Conservation (phyloP, 768 basidiomycete genomes). For the Lanmaoa rubissima region DNA sequence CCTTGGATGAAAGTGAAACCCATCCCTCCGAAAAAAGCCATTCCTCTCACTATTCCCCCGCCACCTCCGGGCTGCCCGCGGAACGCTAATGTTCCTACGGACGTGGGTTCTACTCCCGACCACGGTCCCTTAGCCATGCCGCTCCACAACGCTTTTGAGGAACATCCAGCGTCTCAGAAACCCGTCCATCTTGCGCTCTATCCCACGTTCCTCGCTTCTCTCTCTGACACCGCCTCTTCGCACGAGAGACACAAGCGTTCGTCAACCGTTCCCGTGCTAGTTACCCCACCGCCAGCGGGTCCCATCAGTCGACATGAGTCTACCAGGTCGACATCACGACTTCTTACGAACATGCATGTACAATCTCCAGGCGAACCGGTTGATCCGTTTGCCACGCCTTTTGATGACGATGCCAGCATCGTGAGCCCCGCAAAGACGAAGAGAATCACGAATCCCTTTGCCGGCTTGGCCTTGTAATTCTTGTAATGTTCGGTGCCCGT, state of each 20-base stretch:
- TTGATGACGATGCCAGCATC: conserved; percentile 64
- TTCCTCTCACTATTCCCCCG: conserved; percentile 36
- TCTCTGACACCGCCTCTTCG: conserved; percentile 5
- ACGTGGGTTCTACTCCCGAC: conserved; percentile 30
- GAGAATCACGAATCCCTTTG: conserved; percentile 57
- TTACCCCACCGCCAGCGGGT: conserved; percentile 13
- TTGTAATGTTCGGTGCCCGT: conserved; percentile 5
- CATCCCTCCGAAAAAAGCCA: conserved; percentile 24
- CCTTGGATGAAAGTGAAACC: conserved; percentile 22
- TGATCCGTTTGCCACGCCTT: conserved; percentile 73
- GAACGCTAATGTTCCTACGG: conserved; percentile 37
- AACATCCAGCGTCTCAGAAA: conserved; percentile 15
- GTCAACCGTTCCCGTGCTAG: conserved; percentile 16
- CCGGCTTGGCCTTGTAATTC: conserved; percentile 30
- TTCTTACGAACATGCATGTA: conserved; percentile 43
- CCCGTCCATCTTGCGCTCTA: conserved; percentile 15
- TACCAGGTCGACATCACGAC: conserved; percentile 41
- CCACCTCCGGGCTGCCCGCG: conserved; percentile 33
- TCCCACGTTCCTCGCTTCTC: conserved; percentile 17
- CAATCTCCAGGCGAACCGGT: conserved; percentile 33
- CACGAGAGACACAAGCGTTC: conserved; percentile 23
- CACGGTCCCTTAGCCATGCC: conserved; percentile 37
- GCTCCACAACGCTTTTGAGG: conserved; percentile 42
- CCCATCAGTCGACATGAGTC: conserved; percentile 19
- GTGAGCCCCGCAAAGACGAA: conserved; percentile 33